phyloP scores from a whole-genome alignment of 1,284 basidiomycete species.

The Boletus holoroseus region DNA sequence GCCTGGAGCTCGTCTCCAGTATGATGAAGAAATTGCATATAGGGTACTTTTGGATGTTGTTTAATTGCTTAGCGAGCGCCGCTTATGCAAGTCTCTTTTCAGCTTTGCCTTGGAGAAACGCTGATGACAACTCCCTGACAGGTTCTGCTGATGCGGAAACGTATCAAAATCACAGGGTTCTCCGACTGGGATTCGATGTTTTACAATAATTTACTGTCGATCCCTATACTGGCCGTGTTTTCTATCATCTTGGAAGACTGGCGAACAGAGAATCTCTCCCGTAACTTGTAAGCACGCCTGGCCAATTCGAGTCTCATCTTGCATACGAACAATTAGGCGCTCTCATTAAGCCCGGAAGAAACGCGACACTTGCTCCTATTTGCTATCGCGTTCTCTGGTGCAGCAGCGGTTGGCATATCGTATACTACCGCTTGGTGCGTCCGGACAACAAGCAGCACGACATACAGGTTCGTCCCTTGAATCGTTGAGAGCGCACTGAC shows the following conservation, averaged over 20 bases:
- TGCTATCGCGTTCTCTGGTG: conserved; percentile 93
- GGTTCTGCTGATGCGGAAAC: conserved; percentile 95
- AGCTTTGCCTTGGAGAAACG: conserved; percentile 7
- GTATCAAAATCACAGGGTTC: conserved; percentile 96
- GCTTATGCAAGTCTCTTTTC: conserved; percentile 66
- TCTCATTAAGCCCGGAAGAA: conserved; percentile 64
- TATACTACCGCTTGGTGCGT: conserved; percentile 99
- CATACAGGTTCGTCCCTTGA: conserved; percentile 66
- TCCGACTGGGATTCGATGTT: conserved; percentile 99
- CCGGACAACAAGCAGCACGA: conserved; percentile 92
- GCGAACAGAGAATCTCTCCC: conserved; percentile 70
- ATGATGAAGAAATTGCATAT: conserved; percentile 61
- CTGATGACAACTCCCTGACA: conserved; percentile 28
- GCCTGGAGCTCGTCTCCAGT: conserved; percentile 43
- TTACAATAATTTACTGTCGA: conserved; percentile 96
- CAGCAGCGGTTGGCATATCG: conserved; percentile 94
- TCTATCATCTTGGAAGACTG: conserved; percentile 90
- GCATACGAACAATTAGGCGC: conserved; percentile 7
- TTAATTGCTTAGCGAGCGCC: conserved; percentile 90
- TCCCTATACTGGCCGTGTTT: conserved; percentile 82
- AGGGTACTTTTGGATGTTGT: conserved; percentile 95
- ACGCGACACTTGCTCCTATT: conserved; percentile 77
- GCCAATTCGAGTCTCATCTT: not conserved
- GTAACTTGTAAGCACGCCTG: conserved; percentile 75
- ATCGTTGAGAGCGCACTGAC: conserved; percentile 2